Evolutionary conservation across 2,329 filamentous ascomycete species (phyloP), one percentile per base, ranked within the genome.

Genomic region (Ciborinia camelliae): DNA sequence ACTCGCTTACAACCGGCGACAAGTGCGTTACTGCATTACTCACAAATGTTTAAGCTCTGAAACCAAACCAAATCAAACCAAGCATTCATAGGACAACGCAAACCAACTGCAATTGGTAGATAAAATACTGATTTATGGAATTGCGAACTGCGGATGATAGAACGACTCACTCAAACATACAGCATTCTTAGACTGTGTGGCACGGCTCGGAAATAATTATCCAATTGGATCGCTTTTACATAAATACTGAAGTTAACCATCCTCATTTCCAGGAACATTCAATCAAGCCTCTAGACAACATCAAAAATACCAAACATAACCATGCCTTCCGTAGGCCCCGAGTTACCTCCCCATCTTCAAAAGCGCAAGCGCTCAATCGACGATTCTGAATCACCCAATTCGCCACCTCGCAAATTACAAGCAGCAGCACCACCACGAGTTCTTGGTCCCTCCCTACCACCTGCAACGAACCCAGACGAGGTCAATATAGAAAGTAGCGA

Each of bases 291-390:
- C n/a, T n/a, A n/a, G n/a, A n/a, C n/a, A n/a, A n/a, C n/a, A n/a
- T 18, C 23, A 5, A 28, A 20, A 15, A 50, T 45, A 39, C 28
- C 8, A n/a, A 39, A 28, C 4, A 26, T 20, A 20, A 68, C 35
- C 4, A 75, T 75, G 74, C 67, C 73, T 66, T 69, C 71, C 9
- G 68, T 91, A 73, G 89, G 90, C 6, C 90, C 90, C 18, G 81
- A 87, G 66, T 76, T 92, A 30, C 90, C 90, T 15, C 82, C 89
- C 5, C 86, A 90, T 67, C 81, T 89, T 50, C 65, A 84, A 41
- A 88, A 88, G 75, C 82, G 86, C 72, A 88, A 87, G 72, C 84
- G 84, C 72, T 81, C 79, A 5, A 79, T 81, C 48, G 76, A 81
- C 55, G 77, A 79, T 55, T 71, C 69, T 23, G 68, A 76, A 60